phyloP scores from a whole-genome alignment of 75 land plant species.

The Sequoia sempervirens region DNA sequence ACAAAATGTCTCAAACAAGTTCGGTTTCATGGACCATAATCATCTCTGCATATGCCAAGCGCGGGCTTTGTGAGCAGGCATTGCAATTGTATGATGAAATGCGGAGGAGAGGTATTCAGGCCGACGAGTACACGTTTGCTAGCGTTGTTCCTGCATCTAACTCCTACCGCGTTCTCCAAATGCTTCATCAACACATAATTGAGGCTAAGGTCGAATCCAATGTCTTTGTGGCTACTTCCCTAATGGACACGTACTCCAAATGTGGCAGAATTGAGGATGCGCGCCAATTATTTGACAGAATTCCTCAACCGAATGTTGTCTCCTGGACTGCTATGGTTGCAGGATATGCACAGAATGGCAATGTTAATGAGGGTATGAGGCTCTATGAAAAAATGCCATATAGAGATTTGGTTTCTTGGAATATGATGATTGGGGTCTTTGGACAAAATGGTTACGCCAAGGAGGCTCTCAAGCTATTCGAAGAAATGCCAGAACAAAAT shows the following conservation, averaged over 20 bases:
- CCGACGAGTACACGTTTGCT: conserved; percentile 52
- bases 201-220: conserved; percentile 29
- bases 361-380: conserved; percentile 30
- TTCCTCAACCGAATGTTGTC: conserved; percentile 33
- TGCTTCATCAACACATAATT: conserved; percentile 35
- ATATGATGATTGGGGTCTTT: conserved; percentile 28
- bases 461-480: conserved; percentile 29
- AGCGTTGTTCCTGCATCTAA: conserved; percentile 43
- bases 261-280: conserved; percentile 44
- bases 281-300: conserved; percentile 32
- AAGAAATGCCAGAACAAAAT: conserved; percentile 24
- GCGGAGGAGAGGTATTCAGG: conserved; percentile 27
- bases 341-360: conserved; percentile 42
- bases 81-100: conserved; percentile 32
- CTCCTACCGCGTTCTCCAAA: conserved; percentile 19
- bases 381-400: conserved; percentile 39
- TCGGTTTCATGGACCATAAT: conserved; percentile 63
- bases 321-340: conserved; percentile 66
- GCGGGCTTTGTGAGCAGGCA: conserved; percentile 32
- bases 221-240: conserved; percentile 34
- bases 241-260: conserved; percentile 58
- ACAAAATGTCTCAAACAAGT: conserved; percentile 37
- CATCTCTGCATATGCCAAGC: conserved; percentile 56
- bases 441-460: conserved; percentile 31
- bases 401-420: conserved; percentile 43